A percentile compares a stretch with the other conserved stretches of the same genome.
phyloP scores from a whole-genome alignment of 2,329 filamentous ascomycete genomes.

The Claviceps humidiphila region DNA sequence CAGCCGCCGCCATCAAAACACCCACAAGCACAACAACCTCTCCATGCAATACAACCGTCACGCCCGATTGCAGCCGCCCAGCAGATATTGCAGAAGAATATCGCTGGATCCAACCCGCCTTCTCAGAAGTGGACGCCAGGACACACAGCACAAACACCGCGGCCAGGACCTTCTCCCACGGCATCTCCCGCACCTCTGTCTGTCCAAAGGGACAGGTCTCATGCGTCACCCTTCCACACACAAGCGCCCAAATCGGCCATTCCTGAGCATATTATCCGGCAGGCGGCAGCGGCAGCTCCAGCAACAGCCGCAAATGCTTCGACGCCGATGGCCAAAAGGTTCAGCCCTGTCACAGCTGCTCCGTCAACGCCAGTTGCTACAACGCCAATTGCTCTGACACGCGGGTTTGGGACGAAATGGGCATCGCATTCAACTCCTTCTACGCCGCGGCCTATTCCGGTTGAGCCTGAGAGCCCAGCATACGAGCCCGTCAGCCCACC shows the following conservation, averaged over 20 bases:
- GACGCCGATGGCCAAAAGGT: constrained; percentile 18
- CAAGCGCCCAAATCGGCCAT: constrained; percentile 24
- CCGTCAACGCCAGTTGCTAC: constrained; percentile 23
- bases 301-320: constrained; percentile 6
- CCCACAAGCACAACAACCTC: constrained; percentile 8
- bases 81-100: constrained; percentile 13
- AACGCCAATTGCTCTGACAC: constrained; percentile 16
- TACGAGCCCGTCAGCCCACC: constrained; percentile 48
- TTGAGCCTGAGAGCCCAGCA: constrained; percentile 35
- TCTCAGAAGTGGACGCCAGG: constrained; percentile 21
- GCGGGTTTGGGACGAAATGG: constrained; percentile 44
- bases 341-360: constrained; percentile 16
- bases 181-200: constrained; percentile 13
- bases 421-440: constrained; percentile 42
- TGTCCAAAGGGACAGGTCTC: constrained; percentile 16
- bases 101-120: constrained; percentile 10
- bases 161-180: constrained; percentile 11
- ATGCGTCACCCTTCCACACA: constrained; percentile 16
- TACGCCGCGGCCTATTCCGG: constrained; percentile 32
- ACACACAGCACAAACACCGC: constrained; percentile 13
- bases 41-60: constrained; percentile 8
- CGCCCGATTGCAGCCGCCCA: constrained; percentile 21
- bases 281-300: constrained; percentile 18
- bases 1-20: constrained; percentile 8
- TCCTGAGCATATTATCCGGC: constrained; percentile 29